Evolutionary conservation across 2,329 filamentous ascomycete genomes (phyloP), one percentile per base, ranked within the genome.

Genomic region (Fusarium protoensiforme): DNA sequence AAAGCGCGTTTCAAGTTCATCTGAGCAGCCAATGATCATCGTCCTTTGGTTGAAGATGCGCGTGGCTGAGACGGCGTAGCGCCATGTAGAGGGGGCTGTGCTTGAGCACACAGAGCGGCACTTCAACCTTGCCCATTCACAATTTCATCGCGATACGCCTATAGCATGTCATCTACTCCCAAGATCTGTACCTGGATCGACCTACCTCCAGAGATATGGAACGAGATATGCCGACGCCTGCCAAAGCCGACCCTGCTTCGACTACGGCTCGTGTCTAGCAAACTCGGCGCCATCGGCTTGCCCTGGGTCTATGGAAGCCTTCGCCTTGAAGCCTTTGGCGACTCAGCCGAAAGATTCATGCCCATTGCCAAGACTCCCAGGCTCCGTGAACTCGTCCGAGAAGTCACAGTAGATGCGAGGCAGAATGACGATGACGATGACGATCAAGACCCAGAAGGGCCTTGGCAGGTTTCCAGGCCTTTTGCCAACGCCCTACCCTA

Each of bases 371-470:
- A 68, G 20, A 48, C 59, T 0, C 46, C 65, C 0, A 24, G 24
- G 2, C 57, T 77, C 0, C 43, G 73, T 0, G 7, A 31, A 3
- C 29, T 77, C 0, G 73, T 77, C 1, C 36, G 65, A 0, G 73
- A 73, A 1, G 38, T 77, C 5, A 72, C 54, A 1, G 39, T 74
- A 2, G 72, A 77, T 0, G 75, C 73, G 2, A 67, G 54, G 3
- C 24, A 24, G 24, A 5, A 24, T 24, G 36, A 75, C 9, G 61
- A 64, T 4, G 24, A 62, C 9, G 38, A 64, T 0, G 69, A 46
- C 4, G 2, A 51, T 1, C 73, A 69, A 27, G 2, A 33, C 5
- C 2, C 18, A 2, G 59, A 66, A 29, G 8, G 31, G 0, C 13
- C 22, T 0, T 75, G 73, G 38, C 20, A 22, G 0, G 24, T 64